Base-by-base conservation (phyloP, 768 basidiomycete species). In the Goffeauzyma gilvescens region DNA sequence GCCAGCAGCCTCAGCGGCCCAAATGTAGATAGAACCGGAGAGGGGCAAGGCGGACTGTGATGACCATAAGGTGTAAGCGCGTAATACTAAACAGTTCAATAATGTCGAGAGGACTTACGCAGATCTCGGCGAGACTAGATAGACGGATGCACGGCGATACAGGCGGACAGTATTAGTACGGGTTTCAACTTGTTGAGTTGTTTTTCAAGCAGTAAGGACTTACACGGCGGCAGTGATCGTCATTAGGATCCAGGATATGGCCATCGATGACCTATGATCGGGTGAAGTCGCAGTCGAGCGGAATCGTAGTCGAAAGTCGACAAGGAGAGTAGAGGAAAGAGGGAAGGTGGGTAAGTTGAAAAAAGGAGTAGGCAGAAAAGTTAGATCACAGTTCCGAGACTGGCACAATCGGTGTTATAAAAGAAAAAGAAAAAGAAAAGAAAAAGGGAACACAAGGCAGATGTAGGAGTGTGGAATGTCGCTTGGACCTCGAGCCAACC, bases 1-100 rank as follows among this genome's bases (percentile, higher is more conserved):
- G 2, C 86, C 86, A 4, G 83, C 86, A 55, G 83, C 84, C 57
- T 85, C 85, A 14, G 84, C 85, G 0, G 84, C 81, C 86, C 86
- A 90, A 37, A 86, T 76, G 62, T 89, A 90, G 60, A 93, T 89
- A 6, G 84, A 87, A 2, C 86, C 86, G 43, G 80, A 82, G 38
- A 86, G 42, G 12, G 37, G 41, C n/a, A 48, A 25, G 13, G 42
- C 36, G 18, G 41, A 38, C 34, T 44, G n/a, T 2, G 28, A 12
- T 15, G 8, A 32, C 4, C 25, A 2, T 10, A 62, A 4, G 81
- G 80, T 20, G 10, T n/a, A 15, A 5, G 13, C 23, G 15, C 13
- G 8, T 9, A 26, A 14, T 32, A 5, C 17, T 15, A 28, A 35
- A 8, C 9, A 13, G 31, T 5, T 12, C 33, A n/a, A 17, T 21